These are phyloP conservation scores for Platanthera zijinensis DNA, from an alignment of 106 monocot genomes.

Conservation along the genomic window DNA sequence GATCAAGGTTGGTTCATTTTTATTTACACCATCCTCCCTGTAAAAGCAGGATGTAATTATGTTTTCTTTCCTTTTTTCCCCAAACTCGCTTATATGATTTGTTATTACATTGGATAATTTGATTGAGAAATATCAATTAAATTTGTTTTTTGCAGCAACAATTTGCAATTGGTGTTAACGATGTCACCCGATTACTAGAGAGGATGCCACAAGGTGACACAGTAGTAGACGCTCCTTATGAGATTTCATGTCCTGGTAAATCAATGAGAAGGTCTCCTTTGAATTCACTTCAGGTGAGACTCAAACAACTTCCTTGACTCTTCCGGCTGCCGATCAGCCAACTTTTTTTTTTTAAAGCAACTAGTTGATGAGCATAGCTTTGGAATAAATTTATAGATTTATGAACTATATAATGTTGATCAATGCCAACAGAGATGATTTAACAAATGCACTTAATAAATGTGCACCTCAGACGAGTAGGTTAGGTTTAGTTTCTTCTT, in stretches of 20 bases:
- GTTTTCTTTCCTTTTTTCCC: background rate
- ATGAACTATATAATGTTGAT: too few relatives aligned
- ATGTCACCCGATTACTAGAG: conserved; percentile 80
- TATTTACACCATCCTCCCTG: background rate
- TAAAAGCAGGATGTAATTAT: background rate
- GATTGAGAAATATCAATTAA: background rate
- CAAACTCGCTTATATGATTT: background rate
- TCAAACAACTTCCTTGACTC: background rate
- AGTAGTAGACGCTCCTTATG: background rate
- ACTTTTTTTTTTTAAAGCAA: too few relatives aligned
- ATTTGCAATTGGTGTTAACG: conserved; percentile 81
- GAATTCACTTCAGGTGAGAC: conserved; percentile 57
- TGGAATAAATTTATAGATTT: too few relatives aligned
- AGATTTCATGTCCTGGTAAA: background rate
- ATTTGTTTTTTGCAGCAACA: conserved; percentile 49
- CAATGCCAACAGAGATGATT: too few relatives aligned
- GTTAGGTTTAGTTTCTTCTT: too few relatives aligned
- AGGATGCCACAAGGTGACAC: conserved; percentile 47
- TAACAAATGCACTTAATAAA: too few relatives aligned
- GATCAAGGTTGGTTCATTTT: conserved; percentile 39
- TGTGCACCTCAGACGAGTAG: too few relatives aligned
- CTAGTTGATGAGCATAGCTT: too few relatives aligned
- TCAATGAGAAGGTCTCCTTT: conserved; percentile 25
- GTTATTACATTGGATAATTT: background rate
- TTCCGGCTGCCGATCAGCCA: too few relatives aligned